phyloP scores from a whole-genome alignment of 2,329 filamentous ascomycete genomes.

The Malbranchea zuffiana region DNA sequence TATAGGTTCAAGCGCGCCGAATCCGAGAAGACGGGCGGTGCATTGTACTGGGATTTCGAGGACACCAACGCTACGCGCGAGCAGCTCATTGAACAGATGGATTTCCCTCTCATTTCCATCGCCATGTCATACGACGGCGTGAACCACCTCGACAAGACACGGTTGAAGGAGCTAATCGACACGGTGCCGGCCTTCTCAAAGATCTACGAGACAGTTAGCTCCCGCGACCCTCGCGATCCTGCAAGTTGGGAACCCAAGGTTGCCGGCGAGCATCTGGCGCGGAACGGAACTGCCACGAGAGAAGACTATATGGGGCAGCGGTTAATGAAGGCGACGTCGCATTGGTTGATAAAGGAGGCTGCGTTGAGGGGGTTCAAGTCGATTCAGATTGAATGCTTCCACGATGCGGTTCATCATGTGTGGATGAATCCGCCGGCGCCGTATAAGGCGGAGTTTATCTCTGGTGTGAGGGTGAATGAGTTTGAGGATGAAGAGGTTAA shows the following conservation, averaged over 20 bases:
- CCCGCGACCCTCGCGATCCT: conserved; percentile 17
- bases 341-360: conserved; percentile 31
- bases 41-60: conserved; percentile 15
- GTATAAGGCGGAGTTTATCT: conserved; percentile 12
- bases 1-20: conserved; percentile 27
- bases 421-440: conserved; percentile 16
- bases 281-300: conserved; percentile 30
- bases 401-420: conserved; percentile 15
- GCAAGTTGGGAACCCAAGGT: conserved; percentile 22
- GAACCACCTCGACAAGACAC: conserved; percentile 14
- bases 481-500: conserved; percentile 12
- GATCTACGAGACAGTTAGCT: conserved; percentile 8
- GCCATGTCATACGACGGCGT: conserved; percentile 27
- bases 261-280: conserved; percentile 24
- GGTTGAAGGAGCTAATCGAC: conserved; percentile 17
- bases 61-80: conserved; percentile 9
- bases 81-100: conserved; percentile 23
- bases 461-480: conserved; percentile 13
- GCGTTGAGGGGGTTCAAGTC: conserved; percentile 23
- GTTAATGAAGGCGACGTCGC: conserved; percentile 26
- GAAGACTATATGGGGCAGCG: conserved; percentile 24
- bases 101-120: conserved; percentile 31
- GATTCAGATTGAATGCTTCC: conserved; percentile 28
- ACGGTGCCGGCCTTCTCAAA: conserved; percentile 9
- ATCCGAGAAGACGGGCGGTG: conserved; percentile 18